These are phyloP conservation scores for Schrenkiella parvula DNA, from an alignment of 345 rosid genomes.

Conservation along the genomic window DNA sequence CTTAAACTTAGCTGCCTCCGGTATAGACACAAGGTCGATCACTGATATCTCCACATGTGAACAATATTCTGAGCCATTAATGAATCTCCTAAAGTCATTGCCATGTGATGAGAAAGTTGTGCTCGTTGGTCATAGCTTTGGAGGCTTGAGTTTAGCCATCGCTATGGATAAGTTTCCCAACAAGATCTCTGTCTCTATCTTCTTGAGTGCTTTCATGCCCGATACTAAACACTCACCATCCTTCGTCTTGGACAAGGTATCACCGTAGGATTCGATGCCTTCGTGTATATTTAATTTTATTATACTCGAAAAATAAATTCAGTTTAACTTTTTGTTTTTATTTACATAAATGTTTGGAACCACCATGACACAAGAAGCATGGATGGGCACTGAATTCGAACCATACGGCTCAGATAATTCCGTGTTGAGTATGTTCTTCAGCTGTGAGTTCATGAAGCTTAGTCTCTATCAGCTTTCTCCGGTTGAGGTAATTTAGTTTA, in stretches of 20 bases:
- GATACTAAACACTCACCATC: conserved; percentile 33
- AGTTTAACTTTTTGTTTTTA: background rate
- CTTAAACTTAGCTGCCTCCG: conserved; percentile 50
- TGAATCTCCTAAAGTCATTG: conserved; percentile 27
- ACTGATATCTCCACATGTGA: conserved; percentile 38
- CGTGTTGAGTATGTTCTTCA: conserved; percentile 18
- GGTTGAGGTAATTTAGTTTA: conserved; percentile 10
- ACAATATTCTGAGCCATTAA: conserved; percentile 49
- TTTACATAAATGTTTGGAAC: conserved; percentile 7
- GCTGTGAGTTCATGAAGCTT: conserved; percentile 24
- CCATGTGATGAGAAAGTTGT: conserved; percentile 41
- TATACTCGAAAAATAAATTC: background rate
- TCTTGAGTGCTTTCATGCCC: conserved; percentile 34
- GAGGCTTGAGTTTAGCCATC: conserved; percentile 51
- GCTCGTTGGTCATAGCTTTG: conserved; percentile 71
- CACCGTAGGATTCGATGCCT: background rate
- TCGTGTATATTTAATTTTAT: background rate
- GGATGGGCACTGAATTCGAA: conserved; percentile 27
- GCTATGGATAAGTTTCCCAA: conserved; percentile 39
- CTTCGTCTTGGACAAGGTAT: conserved; percentile 24
- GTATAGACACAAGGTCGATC: conserved; percentile 41
- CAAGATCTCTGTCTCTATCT: conserved; percentile 29
- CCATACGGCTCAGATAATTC: conserved; percentile 21
- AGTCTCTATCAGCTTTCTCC: conserved; percentile 32
- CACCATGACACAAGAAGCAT: conserved; percentile 9